Conservation (phyloP, 257 asterid genomes). For the Jaltomata sinuosa region DNA sequence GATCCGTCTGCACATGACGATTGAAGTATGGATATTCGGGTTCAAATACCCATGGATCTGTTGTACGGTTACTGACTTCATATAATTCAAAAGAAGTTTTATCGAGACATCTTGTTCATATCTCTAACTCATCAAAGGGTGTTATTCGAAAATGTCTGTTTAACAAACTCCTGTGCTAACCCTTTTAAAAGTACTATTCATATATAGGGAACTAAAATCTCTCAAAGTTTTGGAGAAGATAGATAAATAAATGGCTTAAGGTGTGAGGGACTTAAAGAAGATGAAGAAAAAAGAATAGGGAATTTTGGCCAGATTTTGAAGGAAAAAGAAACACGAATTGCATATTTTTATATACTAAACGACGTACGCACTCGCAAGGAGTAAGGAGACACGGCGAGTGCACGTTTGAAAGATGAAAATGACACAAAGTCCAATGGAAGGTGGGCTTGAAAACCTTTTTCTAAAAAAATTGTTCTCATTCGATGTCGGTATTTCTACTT, state of each 20-base stretch:
- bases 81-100: background rate
- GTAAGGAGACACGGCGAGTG: background rate
- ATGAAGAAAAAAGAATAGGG: background rate
- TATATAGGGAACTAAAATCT: background rate
- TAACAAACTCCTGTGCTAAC: background rate
- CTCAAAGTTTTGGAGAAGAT: background rate
- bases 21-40: no score
- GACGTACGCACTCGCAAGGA: background rate
- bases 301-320: background rate
- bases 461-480: background rate
- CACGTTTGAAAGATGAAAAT: constrained; percentile 1
- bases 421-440: background rate
- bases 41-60: background rate
- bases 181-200: background rate
- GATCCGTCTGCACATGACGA: background rate
- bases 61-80: background rate
- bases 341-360: background rate
- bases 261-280: background rate
- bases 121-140: background rate
- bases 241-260: background rate
- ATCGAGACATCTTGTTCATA: background rate
- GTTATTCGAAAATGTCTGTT: background rate
- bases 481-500: background rate
- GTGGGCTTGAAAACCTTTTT: background rate
- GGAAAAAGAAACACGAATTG: background rate